Conservation (phyloP, 2,329 filamentous ascomycete genomes). For the Emmonsiellopsis sp. region DNA sequence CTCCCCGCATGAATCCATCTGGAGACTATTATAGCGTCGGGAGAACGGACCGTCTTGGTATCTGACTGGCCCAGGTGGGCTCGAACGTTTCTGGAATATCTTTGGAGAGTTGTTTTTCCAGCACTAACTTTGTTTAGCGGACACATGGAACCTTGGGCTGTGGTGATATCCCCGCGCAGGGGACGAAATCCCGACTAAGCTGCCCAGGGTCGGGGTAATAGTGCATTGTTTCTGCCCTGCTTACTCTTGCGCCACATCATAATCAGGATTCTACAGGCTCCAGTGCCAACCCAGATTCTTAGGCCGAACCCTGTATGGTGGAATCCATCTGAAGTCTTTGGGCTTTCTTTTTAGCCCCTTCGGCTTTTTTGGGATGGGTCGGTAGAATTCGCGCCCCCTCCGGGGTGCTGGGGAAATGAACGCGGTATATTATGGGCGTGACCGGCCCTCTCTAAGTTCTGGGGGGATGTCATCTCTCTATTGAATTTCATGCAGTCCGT, state of each 20-base stretch:
- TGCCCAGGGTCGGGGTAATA: neutral
- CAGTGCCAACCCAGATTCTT: no score
- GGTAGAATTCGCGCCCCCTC: neutral
- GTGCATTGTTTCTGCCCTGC: neutral
- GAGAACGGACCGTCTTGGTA: neutral
- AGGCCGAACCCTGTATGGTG: neutral
- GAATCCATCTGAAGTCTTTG: neutral
- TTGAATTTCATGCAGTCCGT: neutral
- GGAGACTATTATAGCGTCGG: neutral
- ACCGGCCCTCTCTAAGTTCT: neutral
- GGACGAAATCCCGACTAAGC: neutral
- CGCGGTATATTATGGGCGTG: neutral
- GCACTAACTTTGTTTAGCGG: neutral
- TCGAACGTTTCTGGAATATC: slow-evolving; percentile 4
- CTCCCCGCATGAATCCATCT: neutral
- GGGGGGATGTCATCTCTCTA: neutral
- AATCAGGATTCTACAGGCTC: no score
- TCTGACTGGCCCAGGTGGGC: neutral
- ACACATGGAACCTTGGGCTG: neutral
- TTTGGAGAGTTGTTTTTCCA: neutral
- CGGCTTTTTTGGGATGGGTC: neutral
- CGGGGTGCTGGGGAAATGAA: neutral
- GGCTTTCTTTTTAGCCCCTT: neutral
- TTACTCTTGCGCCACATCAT: neutral
- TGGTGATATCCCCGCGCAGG: neutral